Base-by-base conservation (phyloP, 495 filamentous ascomycete genomes). In the Haplographium delicatum region DNA sequence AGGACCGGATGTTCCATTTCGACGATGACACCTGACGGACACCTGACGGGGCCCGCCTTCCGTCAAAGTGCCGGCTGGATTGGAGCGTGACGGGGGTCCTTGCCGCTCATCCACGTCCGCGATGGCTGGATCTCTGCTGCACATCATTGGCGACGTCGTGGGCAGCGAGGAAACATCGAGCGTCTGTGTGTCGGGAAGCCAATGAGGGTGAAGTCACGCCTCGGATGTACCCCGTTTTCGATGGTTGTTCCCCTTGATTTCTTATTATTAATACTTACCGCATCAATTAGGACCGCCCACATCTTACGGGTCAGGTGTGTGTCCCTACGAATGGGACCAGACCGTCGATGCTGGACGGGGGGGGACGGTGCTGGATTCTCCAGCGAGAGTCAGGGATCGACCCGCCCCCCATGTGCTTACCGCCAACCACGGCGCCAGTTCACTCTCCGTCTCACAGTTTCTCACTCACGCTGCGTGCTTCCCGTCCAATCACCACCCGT, bases 341-440 rank as follows among this genome's bases (percentile, higher is more conserved):
- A n/a, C n/a, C n/a, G n/a, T n/a, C n/a, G n/a, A n/a, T n/a, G n/a
- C n/a, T n/a, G n/a, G n/a, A n/a, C n/a, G n/a, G n/a, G n/a, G n/a
- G n/a, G n/a, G n/a, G n/a, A 43, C 9, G 20, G 22, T 9, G 9
- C 40, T 19, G 39, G 16, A 7, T 15, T 13, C 13, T 15, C 5
- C 11, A 42, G 15, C 27, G 7, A 22, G 18, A n/a, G 30, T 15
- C 16, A 15, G 28, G 8, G 8, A 10, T 47, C 16, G 13, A 18
- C 30, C 9, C 19, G 44, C 35, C 22, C 19, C 16, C 22, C 13
- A 19, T 41, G n/a, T n/a, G 37, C 18, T 48, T 47, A 45, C 37
- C 54, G 50, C 44, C 49, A 48, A 53, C 49, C 54, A 52, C 49
- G 34, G 46, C 54, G 43, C 54, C 48, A 48, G 47, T 48, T 47